Base-by-base conservation (phyloP, 2,329 filamentous ascomycete species). In the Pseudogymnoascus sp. region DNA sequence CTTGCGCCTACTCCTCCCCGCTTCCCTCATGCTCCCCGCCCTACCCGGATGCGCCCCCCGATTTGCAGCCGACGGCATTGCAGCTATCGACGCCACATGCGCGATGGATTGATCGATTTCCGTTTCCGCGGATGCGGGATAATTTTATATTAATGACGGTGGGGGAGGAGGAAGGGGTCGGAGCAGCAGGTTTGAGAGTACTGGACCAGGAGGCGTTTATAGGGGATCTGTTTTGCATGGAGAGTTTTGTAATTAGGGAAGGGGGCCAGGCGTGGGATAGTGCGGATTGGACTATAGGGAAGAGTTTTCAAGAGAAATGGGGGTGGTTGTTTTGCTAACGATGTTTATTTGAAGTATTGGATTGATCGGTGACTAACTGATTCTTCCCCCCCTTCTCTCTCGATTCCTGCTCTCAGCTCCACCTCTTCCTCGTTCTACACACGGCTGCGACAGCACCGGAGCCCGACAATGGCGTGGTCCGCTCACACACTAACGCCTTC, bases 71-170 rank as follows among this genome's bases (percentile, higher is more conserved):
- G 12, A 62, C 59, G 2, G 25, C 35, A 5, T 11, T 63, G 14
- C 67, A 68, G 12, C 16, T 64, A 5, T 16, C 59, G 5, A 59
- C 35, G 4, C 62, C 64, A 8, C 67, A 68, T 28, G 62, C 61
- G 5, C 61, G 59, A 18, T 67, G 63, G 55, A 65, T 67, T 21
- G 67, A 68, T 43, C 55, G 65, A 16, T 63, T 67, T n/a, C 67
- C 67, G 3, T 23, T 66, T 5, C 62, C 62, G 4, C 31, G 25
- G 3, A 23, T 67, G 18, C 21, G 67, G 21, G 52, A 67, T 31
- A 63, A 58, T 16, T 61, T 68, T 45, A 68, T 68, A 55, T 28
- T 52, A 6, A 23, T 55, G n/a, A 55, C 45, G n/a, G 25, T 31
- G 14, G 45, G 45, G 5, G 45, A 31, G 16, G 45, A 16, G 9